phyloP scores from a whole-genome alignment of 768 basidiomycete species.

The Mycena chlorophos region DNA sequence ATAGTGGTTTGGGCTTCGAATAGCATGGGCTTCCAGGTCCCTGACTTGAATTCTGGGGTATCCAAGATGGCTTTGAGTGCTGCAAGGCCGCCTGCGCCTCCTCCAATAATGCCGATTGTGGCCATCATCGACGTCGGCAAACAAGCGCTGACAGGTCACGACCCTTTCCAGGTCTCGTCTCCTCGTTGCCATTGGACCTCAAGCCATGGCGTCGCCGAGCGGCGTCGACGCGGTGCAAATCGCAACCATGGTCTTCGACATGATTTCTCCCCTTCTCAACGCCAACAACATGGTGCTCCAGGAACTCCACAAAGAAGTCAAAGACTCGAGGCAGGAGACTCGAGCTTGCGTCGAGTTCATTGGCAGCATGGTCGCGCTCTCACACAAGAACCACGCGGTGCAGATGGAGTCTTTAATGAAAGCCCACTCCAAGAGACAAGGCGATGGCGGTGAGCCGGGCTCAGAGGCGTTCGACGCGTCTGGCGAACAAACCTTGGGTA shows the following conservation, averaged over 20 bases:
- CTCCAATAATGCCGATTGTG: slow-evolving; percentile 70
- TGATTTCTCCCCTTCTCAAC: too few species aligned
- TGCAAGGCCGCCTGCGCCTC: slow-evolving; percentile 73
- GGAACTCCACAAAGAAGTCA: too few species aligned
- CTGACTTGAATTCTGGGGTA: slow-evolving; percentile 52
- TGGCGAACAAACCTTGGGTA: background rate
- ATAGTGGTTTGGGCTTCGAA: slow-evolving; percentile 67
- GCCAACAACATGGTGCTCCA: too few species aligned
- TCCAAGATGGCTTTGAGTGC: slow-evolving; percentile 66
- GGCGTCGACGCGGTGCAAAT: too few species aligned
- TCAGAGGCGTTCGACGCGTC: too few species aligned
- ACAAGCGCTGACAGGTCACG: background rate
- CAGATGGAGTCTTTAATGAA: background rate
- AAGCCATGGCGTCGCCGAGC: background rate
- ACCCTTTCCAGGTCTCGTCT: background rate
- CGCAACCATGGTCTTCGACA: too few species aligned
- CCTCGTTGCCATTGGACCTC: background rate
- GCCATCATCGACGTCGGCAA: slow-evolving; percentile 15
- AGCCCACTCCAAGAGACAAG: background rate
- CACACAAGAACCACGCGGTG: too few species aligned
- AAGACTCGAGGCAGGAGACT: too few species aligned
- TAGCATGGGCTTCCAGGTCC: slow-evolving; percentile 61
- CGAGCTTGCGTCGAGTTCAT: too few species aligned
- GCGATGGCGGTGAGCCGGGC: too few species aligned
- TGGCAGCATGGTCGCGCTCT: too few species aligned